Percentiles rank a stretch among this genome's conserved stretches.
Conservation (phyloP, 1,284 basidiomycete genomes). For the Papiliotrema nemorosa region DNA sequence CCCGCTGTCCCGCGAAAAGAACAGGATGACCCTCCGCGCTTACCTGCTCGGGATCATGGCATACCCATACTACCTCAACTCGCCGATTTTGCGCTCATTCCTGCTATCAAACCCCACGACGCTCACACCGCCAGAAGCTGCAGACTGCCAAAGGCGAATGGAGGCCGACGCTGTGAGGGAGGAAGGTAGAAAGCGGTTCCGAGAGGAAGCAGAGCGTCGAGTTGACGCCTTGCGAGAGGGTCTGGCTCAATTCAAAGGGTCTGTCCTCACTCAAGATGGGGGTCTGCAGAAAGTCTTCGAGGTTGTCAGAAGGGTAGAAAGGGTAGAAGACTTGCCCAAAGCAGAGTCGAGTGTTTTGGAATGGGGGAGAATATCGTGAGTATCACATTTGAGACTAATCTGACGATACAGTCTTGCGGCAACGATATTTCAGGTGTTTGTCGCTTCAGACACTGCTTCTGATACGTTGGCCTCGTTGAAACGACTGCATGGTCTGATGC, state of each 20-base stretch:
- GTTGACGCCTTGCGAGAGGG: slow-evolving; percentile 84
- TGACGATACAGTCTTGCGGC: slow-evolving; percentile 79
- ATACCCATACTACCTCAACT: slow-evolving; percentile 72
- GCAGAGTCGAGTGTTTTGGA: slow-evolving; percentile 88
- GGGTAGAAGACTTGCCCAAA: slow-evolving; percentile 71
- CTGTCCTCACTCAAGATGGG: slow-evolving; percentile 81
- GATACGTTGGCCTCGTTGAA: slow-evolving; percentile 85
- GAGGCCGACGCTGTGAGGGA: slow-evolving; percentile 88
- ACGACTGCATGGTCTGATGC: slow-evolving; percentile 93
- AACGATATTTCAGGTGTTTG: slow-evolving; percentile 90
- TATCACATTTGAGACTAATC: slow-evolving; percentile 8
- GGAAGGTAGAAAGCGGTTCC: slow-evolving; percentile 80
- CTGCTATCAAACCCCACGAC: slow-evolving; percentile 72
- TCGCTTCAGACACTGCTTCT: slow-evolving; percentile 88
- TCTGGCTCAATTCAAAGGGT: slow-evolving; percentile 83
- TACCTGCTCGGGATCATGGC: slow-evolving; percentile 79
- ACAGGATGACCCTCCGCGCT: slow-evolving; percentile 86
- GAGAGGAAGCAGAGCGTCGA: slow-evolving; percentile 75
- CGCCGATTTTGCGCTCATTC: slow-evolving; percentile 81
- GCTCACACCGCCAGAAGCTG: slow-evolving; percentile 68
- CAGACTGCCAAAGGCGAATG: slow-evolving; percentile 74
- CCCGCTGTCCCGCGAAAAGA: slow-evolving; percentile 84
- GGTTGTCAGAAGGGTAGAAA: slow-evolving; percentile 76
- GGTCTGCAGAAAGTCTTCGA: slow-evolving; percentile 84
- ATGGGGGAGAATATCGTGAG: slow-evolving; percentile 93